Evolutionary conservation across 2,329 filamentous ascomycete genomes (phyloP), one percentile per base, ranked within the genome.

Genomic region (Pyricularia pennisetigena): DNA sequence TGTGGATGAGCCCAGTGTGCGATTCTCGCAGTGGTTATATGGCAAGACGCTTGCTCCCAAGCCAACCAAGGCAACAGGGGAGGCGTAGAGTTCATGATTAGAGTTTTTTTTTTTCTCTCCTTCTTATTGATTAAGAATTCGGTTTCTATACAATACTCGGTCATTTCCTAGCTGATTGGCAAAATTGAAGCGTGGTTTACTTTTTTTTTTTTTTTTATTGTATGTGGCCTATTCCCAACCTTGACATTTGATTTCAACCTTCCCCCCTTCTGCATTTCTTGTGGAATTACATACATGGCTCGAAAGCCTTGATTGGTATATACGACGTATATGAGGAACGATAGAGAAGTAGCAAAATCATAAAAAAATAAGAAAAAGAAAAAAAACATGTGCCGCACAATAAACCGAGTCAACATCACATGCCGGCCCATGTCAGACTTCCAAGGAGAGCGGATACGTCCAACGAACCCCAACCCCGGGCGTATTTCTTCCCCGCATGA

Each of bases 1-100:
- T 23, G 77, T 90, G 20, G 88, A 90, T 70, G 84, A 88, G 70
- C 87, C 87, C 1, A 84, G 83, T 65, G 85, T 90, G 20, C 82
- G 77, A 64, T 82, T 88, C 72, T 77, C 85, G 12, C 79, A 81
- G 32, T 86, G 85, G 85, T 69, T 88, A 23, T 89, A 90, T 75
- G 80, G 76, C 69, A 80, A 76, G 72, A 64, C 65, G 6, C 32
- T 70, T 20, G 54, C 66, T 1, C 66, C 66, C 7, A 67, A 67
- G 66, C 54, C 54, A 14, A 29, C 26, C 57, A 67, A 67, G 57
- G 54, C 57, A 12, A 28, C 29, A 10, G 65, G 26, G 20, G 49
- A 65, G 12, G 23, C 16, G 20, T 20, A 35, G 24, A 32, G 24
- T 49, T 26, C n/a, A n/a, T 7, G 10, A 66, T 49, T 28, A 6